phyloP scores from a whole-genome alignment of 2,329 filamentous ascomycete genomes.

The Ascosphaera apis region DNA sequence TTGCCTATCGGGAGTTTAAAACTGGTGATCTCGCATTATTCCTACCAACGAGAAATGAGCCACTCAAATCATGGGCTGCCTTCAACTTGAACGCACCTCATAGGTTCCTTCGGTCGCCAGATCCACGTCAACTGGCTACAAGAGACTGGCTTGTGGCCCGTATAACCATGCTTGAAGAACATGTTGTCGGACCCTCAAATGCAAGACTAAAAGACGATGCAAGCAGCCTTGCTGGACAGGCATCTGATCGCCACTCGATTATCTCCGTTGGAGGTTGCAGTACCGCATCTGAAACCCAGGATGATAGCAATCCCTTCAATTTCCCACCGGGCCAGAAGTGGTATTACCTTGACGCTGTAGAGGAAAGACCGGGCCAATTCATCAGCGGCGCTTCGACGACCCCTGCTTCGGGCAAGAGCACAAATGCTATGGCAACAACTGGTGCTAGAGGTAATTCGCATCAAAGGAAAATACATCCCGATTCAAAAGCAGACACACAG shows the following conservation, averaged over 20 bases:
- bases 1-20: slow-evolving; percentile 87
- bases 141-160: slow-evolving; percentile 94
- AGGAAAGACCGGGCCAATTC: slow-evolving; percentile 57
- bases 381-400: slow-evolving; percentile 49
- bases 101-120: slow-evolving; percentile 87
- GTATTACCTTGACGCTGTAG: slow-evolving; percentile 83
- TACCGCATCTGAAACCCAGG: slow-evolving; percentile 17
- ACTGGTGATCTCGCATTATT: slow-evolving; percentile 89
- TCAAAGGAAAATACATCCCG: slow-evolving; percentile 13
- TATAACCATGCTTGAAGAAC: slow-evolving; percentile 75
- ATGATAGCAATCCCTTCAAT: slow-evolving; percentile 94
- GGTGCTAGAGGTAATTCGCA: slow-evolving; percentile 54
- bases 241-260: slow-evolving; percentile 28
- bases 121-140: slow-evolving; percentile 58
- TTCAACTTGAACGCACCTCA: slow-evolving; percentile 97
- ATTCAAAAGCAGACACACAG: slow-evolving; percentile 11
- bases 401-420: slow-evolving; percentile 74
- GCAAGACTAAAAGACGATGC: slow-evolving; percentile 21
- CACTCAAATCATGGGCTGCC: slow-evolving; percentile 85
- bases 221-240: slow-evolving; percentile 13
- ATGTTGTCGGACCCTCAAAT: slow-evolving; percentile 76
- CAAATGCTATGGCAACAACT: slow-evolving; percentile 67
- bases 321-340: slow-evolving; percentile 83
- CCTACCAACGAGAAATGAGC: slow-evolving; percentile 81
- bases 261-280: slow-evolving; percentile 28